Percentiles rank a stretch among this genome's conserved stretches.
Conservation (phyloP, 1,284 basidiomycete species). For the Moesziomyces sp. region DNA sequence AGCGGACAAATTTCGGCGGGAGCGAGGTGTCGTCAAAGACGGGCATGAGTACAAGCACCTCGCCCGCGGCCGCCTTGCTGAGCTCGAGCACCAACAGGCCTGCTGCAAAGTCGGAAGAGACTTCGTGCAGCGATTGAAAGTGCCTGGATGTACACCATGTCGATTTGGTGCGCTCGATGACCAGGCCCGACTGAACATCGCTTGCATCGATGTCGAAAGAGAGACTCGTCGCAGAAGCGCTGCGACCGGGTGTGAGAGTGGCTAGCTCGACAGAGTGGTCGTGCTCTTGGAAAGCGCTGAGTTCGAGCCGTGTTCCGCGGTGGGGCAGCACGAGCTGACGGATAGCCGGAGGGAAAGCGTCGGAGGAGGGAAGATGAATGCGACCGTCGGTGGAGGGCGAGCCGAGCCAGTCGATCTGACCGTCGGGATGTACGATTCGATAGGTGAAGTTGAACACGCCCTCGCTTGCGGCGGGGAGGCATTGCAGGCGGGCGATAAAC, state of each 20-base stretch:
- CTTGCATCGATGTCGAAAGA: slow-evolving; percentile 24
- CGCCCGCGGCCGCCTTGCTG: slow-evolving; percentile 4
- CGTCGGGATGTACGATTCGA: slow-evolving; percentile 36
- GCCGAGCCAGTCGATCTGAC: slow-evolving; percentile 43
- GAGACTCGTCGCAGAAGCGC: background rate
- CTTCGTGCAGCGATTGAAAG: slow-evolving; percentile 18
- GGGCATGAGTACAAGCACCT: slow-evolving; percentile 29
- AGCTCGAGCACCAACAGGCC: slow-evolving; percentile 32
- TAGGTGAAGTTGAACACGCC: slow-evolving; percentile 35
- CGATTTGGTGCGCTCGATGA: slow-evolving; percentile 46
- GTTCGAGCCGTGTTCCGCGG: slow-evolving; percentile 6
- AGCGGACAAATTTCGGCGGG: slow-evolving; percentile 13
- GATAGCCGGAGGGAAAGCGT: slow-evolving; percentile 3
- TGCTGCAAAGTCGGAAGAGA: slow-evolving; percentile 25
- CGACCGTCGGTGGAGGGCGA: slow-evolving; percentile 36
- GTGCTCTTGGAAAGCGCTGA: background rate
- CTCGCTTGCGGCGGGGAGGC: slow-evolving; percentile 6
- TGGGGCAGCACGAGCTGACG: slow-evolving; percentile 17
- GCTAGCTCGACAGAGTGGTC: slow-evolving; percentile 3
- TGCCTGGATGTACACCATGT: slow-evolving; percentile 45
- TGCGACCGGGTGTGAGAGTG: slow-evolving; percentile 1
- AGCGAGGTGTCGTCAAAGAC: slow-evolving; percentile 11
- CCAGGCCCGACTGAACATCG: slow-evolving; percentile 23
- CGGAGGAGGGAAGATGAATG: slow-evolving; percentile 13
- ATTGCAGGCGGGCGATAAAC: slow-evolving; percentile 26